Percentiles rank a stretch among this genome's conserved stretches.
Evolutionary conservation across 441 rosid genomes (phyloP).

Genomic region (Pelargonium australe): DNA sequence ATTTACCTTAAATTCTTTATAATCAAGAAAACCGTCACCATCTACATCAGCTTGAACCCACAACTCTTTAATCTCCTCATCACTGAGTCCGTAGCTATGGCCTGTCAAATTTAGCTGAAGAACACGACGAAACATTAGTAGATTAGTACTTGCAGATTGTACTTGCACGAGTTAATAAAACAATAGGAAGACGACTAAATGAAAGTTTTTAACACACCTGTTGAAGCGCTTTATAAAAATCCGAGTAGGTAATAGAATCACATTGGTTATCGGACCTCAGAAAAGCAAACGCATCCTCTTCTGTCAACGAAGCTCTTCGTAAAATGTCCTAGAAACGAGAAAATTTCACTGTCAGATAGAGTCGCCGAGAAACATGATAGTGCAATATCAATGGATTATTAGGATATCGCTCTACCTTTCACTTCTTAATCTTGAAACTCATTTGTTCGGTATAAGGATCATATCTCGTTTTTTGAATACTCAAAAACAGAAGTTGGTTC

Average conservation of each 20-base stretch:
- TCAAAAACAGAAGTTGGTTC: too few species aligned
- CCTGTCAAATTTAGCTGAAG: constrained; percentile 68
- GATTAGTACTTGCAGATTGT: background rate
- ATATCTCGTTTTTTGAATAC: too few species aligned
- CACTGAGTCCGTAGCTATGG: constrained; percentile 58
- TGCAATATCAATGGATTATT: too few species aligned
- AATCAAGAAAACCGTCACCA: constrained; percentile 63
- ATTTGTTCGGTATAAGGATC: too few species aligned
- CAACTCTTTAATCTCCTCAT: constrained; percentile 62
- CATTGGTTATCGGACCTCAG: constrained; percentile 46
- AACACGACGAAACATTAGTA: constrained; percentile 12
- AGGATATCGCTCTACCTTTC: too few species aligned
- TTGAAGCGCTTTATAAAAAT: constrained; percentile 71
- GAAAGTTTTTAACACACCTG: constrained; percentile 40
- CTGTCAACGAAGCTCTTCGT: constrained; percentile 60
- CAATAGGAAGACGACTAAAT: background rate
- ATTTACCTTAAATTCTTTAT: constrained; percentile 74
- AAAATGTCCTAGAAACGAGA: constrained; percentile 45
- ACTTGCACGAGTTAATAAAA: background rate
- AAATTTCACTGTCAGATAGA: constrained; percentile 20
- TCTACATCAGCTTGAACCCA: constrained; percentile 84
- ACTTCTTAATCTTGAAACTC: too few species aligned
- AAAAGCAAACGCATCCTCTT: constrained; percentile 64
- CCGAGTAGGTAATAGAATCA: constrained; percentile 54
- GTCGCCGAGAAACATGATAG: background rate